These are phyloP conservation scores for Suillus americanus DNA, from an alignment of 768 basidiomycete species.

Conservation along the genomic window DNA sequence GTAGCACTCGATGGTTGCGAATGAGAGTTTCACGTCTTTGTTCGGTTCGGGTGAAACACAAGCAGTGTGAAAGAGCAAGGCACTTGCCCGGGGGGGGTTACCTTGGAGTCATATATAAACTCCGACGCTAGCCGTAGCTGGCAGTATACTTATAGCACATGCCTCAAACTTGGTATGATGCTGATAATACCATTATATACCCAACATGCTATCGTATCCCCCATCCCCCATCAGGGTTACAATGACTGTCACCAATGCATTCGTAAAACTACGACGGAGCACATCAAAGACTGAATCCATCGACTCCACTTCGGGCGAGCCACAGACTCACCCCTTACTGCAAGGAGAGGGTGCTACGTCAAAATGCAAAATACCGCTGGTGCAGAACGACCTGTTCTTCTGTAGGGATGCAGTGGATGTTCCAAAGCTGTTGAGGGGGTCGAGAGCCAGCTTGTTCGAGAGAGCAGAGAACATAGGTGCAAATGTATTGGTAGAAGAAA, in stretches of 20 bases:
- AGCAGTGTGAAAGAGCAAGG: not conserved
- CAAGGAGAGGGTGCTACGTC: conserved; percentile 26
- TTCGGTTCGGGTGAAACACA: not conserved
- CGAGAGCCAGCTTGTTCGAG: conserved; percentile 51
- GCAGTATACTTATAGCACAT: conserved; percentile 1
- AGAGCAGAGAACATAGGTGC: conserved; percentile 49
- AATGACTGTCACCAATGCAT: conserved; percentile 48
- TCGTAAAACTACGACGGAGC: conserved; percentile 52
- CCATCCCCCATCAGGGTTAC: conserved; percentile 23
- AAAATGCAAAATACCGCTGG: conserved; percentile 31
- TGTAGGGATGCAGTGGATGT: conserved; percentile 67
- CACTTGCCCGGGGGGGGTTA: no score
- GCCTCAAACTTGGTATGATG: not conserved
- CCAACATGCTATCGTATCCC: conserved; percentile 21
- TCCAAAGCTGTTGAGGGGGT: conserved; percentile 52
- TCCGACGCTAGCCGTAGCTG: not conserved
- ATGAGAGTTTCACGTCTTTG: not conserved
- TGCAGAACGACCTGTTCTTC: conserved; percentile 45
- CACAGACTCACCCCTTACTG: conserved; percentile 37
- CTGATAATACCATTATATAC: not conserved
- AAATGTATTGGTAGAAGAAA: conserved; percentile 66
- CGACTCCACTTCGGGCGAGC: conserved; percentile 37
- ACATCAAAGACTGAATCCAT: conserved; percentile 27
- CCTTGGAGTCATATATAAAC: conserved; percentile 2
- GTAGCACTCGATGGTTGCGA: not conserved